A percentile compares a stretch with the other conserved stretches of the same genome.
phyloP scores from a whole-genome alignment of 2,329 filamentous ascomycete genomes.

The Cytospora leucostoma region DNA sequence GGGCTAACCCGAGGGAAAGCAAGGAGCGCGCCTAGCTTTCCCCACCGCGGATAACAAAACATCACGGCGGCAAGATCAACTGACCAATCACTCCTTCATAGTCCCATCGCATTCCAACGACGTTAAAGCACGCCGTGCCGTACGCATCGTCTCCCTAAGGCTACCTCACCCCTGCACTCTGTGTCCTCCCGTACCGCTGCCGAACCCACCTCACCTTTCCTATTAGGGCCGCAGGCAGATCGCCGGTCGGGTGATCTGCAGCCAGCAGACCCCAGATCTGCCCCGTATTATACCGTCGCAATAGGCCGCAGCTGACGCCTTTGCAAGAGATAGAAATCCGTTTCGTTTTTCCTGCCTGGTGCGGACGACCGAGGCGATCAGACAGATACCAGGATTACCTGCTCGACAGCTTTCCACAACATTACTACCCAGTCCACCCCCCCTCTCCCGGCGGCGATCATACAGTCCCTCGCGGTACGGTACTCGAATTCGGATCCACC shows the following conservation, averaged over 20 bases:
- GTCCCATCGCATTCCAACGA: slow-evolving; percentile 8
- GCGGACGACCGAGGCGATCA: neutral
- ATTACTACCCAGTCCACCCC: neutral
- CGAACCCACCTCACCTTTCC: slow-evolving; percentile 24
- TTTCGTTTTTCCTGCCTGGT: neutral
- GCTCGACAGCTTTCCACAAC: neutral
- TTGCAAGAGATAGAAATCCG: neutral
- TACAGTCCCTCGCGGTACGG: neutral
- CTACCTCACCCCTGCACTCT: slow-evolving; percentile 4
- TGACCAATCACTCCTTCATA: slow-evolving; percentile 7
- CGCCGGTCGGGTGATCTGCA: slow-evolving; percentile 30
- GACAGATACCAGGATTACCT: neutral
- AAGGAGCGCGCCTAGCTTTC: neutral
- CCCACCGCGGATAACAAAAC: neutral
- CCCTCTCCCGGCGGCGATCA: neutral
- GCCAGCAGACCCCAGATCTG: slow-evolving; percentile 3
- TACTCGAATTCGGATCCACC: slow-evolving; percentile 20
- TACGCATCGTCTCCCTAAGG: slow-evolving; percentile 8
- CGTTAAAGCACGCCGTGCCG: slow-evolving; percentile 13
- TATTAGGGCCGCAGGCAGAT: slow-evolving; percentile 28
- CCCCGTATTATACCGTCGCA: neutral
- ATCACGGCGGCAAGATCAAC: neutral
- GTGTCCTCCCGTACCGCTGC: slow-evolving; percentile 20
- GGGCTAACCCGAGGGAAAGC: neutral
- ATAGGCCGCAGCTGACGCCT: neutral